Base-by-base conservation (phyloP, 2,329 filamentous ascomycete genomes). In the Venturia aucupariae region DNA sequence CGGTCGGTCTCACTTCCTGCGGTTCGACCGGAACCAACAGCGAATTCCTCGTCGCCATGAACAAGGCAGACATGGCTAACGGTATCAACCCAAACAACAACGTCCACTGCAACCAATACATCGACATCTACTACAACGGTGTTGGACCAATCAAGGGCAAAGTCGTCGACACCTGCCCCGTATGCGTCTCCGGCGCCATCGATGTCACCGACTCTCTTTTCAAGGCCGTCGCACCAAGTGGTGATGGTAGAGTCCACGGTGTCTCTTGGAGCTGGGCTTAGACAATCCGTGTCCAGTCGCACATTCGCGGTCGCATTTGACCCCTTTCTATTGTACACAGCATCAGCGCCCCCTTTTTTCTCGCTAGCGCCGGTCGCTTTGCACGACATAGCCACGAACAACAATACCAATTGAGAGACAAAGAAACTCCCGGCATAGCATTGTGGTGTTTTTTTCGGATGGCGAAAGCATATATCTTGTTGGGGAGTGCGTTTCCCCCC, bases 11-110 rank as follows among this genome's bases (percentile, higher is more conserved):
- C 15, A 60, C 65, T 22, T 67, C 65, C 3, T 67, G 65, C 65
- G 65, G 65, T 38, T 0, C 17, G 7, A 46, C 35, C 1, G 68
- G 64, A 48, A 8, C 27, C 10, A 63, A 67, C 38, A 13, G 38
- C 19, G 68, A 71, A 15, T 54, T 63, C 32, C 66, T 72, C 61
- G 68, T 68, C 62, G 71, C 71, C 27, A 61, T 71, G 46, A 66
- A 69, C 22, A 42, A 66, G 39, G 17, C 48, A 22, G 62, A 67
- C 38, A 71, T 71, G 68, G 42, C 64, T 11, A 63, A 65, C 60
- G 67, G 63, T 13, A 55, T 62, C 19, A 71, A 72, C 60, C 68
- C 71, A 5, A 72, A 72, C 66, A 67, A 66, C 5, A 72, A 72
- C 65, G 66, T 68, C 11, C 64, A 66, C 39, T 72, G 71, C 64